These are phyloP conservation scores for Erigeron philadelphicus DNA, from an alignment of 140 eudicot species.

Conservation along the genomic window DNA sequence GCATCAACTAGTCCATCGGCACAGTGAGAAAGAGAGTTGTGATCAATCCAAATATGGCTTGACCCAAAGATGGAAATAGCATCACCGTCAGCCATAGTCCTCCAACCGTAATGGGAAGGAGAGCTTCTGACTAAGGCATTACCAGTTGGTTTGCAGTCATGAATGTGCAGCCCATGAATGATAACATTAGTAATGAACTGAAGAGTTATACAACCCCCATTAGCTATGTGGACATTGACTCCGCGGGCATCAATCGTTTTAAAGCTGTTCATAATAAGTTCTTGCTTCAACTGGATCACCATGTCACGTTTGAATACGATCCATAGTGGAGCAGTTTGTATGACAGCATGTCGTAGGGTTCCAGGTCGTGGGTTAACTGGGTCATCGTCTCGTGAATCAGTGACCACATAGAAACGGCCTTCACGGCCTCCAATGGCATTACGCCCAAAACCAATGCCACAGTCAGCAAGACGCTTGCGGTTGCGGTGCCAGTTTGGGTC, in stretches of 20 bases:
- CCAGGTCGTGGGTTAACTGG: constrained; percentile 81
- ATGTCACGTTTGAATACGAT: constrained; percentile 76
- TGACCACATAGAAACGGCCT: constrained; percentile 71
- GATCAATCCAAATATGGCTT: constrained; percentile 78
- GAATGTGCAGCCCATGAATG: constrained; percentile 76
- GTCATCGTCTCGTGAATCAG: constrained; percentile 59
- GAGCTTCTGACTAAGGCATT: constrained; percentile 84
- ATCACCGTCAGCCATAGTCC: constrained; percentile 86
- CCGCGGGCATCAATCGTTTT: constrained; percentile 84
- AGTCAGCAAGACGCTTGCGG: constrained; percentile 80
- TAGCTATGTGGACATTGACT: constrained; percentile 63
- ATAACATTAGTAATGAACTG: constrained; percentile 66
- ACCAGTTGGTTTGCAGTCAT: constrained; percentile 75
- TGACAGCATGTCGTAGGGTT: constrained; percentile 73
- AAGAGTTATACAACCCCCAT: constrained; percentile 65
- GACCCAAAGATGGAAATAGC: constrained; percentile 75
- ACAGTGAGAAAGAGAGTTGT: constrained; percentile 67
- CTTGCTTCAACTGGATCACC: constrained; percentile 70
- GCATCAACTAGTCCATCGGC: constrained; percentile 89
- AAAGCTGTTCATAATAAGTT: constrained; percentile 76
- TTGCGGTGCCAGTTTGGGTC: constrained; percentile 72
- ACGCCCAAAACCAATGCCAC: constrained; percentile 77
- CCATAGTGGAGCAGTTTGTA: constrained; percentile 69
- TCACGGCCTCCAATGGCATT: constrained; percentile 82
- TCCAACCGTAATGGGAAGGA: constrained; percentile 69